Percentiles rank a stretch among this genome's conserved stretches.
Evolutionary conservation across 306 rosid species (phyloP).

Genomic region (Cajanus cajan): DNA sequence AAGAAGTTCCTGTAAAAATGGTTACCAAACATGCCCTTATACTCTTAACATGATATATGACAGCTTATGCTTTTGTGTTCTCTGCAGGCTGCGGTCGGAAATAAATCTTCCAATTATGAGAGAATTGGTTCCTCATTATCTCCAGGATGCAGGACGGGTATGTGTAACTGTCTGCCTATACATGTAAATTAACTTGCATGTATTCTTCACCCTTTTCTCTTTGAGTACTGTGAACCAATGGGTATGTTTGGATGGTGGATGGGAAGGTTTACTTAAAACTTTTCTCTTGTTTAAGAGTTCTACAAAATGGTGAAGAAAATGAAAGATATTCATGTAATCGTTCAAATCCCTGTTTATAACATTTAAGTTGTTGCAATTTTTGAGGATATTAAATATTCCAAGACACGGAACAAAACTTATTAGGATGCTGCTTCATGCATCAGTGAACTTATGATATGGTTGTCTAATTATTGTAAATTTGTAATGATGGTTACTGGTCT

Average conservation of each 20-base stretch:
- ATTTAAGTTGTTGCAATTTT: not conserved
- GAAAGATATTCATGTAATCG: not conserved
- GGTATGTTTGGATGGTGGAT: conserved; percentile 6
- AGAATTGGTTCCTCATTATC: conserved; percentile 95
- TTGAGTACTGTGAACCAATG: conserved; percentile 8
- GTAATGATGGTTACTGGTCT: conserved; percentile 7
- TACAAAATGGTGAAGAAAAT: not conserved
- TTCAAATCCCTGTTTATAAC: not conserved
- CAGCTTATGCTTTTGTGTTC: conserved; percentile 34
- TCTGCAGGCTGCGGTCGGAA: conserved; percentile 86
- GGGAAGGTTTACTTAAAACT: not conserved
- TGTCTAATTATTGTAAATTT: conserved; percentile 16
- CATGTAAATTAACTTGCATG: not conserved
- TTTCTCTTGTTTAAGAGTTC: not conserved
- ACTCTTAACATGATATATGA: conserved; percentile 18
- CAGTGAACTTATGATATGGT: not conserved
- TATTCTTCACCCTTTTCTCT: not conserved
- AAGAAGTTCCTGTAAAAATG: not conserved
- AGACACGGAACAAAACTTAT: not conserved
- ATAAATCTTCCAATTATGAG: conserved; percentile 86
- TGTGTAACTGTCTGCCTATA: conserved; percentile 36
- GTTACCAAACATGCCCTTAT: not conserved
- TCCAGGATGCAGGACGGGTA: conserved; percentile 92
- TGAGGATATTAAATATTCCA: conserved; percentile 12
- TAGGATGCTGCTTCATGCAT: not conserved